Base-by-base conservation (phyloP, 2,329 filamentous ascomycete genomes). In the Didymellaceae sp. region DNA sequence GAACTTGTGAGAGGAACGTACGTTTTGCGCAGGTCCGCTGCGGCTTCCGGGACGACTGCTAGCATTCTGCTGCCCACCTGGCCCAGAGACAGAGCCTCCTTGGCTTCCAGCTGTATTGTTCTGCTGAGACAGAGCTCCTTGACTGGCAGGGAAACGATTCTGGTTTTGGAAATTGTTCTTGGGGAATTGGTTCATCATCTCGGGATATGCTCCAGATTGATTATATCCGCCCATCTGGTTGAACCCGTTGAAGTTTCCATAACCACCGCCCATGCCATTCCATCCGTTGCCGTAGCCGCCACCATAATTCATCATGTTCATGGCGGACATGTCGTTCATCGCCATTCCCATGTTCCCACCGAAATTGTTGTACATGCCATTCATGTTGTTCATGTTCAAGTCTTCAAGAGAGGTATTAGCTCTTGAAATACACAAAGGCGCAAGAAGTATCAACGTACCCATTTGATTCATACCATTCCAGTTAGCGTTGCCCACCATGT, bases 111-210 rank as follows among this genome's bases (percentile, higher is more conserved):
- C 73, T 65, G 73, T 74, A 56, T 64, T 68, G 54, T 68, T 70
- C 60, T 61, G 63, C 54, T 70, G 67, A 55, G 74, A 67, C 61
- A 72, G 70, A 64, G 72, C 57, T 64, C 86, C 88, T 59, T 66
- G 63, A 75, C 85, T 85, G 75, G 85, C 85, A 79, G 84, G 86
- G 79, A 88, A 91, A 79, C 91, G 88, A 86, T 90, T 90, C 61
- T 74, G 70, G 83, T 84, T 86, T 76, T 89, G 78, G 71, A 78
- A 82, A 72, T 84, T 81, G 80, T 83, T 80, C 79, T 80, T 83
- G 76, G 77, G 77, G 74, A 79, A 83, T 67, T 81, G 78, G 70
- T 80, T 79, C 72, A 73, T 73, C 72, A 74, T 74, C 67, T 73
- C 72, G 69, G 71, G 68, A 72, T 74, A 76, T 65, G 71, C 67